phyloP scores from a whole-genome alignment of 2,329 filamentous ascomycete species.

The Pyrenochaeta sp. region DNA sequence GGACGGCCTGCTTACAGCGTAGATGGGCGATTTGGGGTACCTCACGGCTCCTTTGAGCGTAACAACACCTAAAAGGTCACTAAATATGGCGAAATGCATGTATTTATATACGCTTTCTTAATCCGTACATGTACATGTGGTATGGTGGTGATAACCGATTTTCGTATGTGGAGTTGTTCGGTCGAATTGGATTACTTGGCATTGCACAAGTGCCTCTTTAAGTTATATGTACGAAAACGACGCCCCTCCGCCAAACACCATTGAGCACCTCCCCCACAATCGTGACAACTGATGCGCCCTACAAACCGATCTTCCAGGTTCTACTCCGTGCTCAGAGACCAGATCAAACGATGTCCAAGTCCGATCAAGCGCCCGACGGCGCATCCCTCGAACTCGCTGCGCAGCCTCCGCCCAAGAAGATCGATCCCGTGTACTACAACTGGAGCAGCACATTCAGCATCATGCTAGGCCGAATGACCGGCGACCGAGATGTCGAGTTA shows the following conservation, averaged over 20 bases:
- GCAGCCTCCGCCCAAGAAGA: constrained; percentile 28
- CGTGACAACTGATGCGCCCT: background rate
- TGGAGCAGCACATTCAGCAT: constrained; percentile 91
- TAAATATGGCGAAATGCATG: too few species aligned
- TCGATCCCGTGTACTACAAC: constrained; percentile 55
- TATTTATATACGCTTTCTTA: too few species aligned
- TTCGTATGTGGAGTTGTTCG: too few species aligned
- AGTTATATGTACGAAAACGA: too few species aligned
- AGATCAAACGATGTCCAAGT: constrained; percentile 30
- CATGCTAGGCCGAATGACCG: constrained; percentile 68
- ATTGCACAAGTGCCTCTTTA: too few species aligned
- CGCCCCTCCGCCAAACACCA: constrained; percentile 16
- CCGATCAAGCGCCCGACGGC: constrained; percentile 38
- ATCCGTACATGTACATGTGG: too few species aligned
- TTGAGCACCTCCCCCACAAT: background rate
- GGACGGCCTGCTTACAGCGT: too few species aligned
- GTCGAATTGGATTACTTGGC: too few species aligned
- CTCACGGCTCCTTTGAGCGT: too few species aligned
- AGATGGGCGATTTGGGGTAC: too few species aligned
- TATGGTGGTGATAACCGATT: too few species aligned
- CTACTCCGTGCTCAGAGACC: background rate
- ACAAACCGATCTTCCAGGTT: background rate
- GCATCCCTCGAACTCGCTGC: constrained; percentile 31
- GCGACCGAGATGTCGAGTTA: constrained; percentile 35
- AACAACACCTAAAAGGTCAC: too few species aligned